These are phyloP conservation scores for Mortierella sp. DNA, from an alignment of 371 early-diverging fungal genomes.

Conservation along the genomic window DNA sequence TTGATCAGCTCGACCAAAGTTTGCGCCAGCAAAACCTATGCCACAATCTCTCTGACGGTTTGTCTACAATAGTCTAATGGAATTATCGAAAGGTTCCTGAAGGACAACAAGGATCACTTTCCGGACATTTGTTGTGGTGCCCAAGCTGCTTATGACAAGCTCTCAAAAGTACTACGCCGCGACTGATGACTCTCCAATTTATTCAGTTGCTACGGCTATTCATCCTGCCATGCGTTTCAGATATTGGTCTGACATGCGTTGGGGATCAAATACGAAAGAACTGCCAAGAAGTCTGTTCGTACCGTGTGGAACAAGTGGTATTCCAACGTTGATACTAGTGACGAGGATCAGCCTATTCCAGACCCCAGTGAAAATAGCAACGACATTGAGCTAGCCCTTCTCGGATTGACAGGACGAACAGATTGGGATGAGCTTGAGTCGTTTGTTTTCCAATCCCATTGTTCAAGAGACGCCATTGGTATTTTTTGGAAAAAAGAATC, in stretches of 20 bases:
- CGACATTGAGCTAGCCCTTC: slow-evolving; percentile 19
- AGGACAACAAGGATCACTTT: slow-evolving; percentile 1
- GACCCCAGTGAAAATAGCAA: not conserved
- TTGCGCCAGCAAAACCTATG: slow-evolving; percentile 16
- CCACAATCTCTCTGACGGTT: slow-evolving; percentile 20
- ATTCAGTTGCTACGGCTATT: slow-evolving; percentile 34
- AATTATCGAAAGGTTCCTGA: slow-evolving; percentile 4
- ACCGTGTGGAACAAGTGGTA: not conserved
- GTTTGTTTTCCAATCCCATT: not conserved
- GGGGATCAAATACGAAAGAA: slow-evolving; percentile 1
- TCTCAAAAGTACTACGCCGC: slow-evolving; percentile 19
- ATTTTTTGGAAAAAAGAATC: slow-evolving; percentile 14
- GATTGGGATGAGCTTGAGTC: too few species aligned
- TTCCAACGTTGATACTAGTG: not conserved
- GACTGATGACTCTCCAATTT: slow-evolving; percentile 13
- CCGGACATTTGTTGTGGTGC: slow-evolving; percentile 21
- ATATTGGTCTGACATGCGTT: slow-evolving; percentile 27
- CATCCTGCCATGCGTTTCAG: slow-evolving; percentile 26
- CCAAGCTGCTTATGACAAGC: slow-evolving; percentile 16
- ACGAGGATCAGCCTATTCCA: not conserved
- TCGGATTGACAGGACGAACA: too few species aligned
- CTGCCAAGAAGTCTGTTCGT: not conserved
- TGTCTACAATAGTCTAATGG: slow-evolving; percentile 26
- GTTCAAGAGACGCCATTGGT: not conserved
- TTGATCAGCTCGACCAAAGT: slow-evolving; percentile 13